A percentile compares a stretch with the other conserved stretches of the same genome.
Conservation (phyloP, 2,329 filamentous ascomycete species). For the Colletotrichum cereale region DNA sequence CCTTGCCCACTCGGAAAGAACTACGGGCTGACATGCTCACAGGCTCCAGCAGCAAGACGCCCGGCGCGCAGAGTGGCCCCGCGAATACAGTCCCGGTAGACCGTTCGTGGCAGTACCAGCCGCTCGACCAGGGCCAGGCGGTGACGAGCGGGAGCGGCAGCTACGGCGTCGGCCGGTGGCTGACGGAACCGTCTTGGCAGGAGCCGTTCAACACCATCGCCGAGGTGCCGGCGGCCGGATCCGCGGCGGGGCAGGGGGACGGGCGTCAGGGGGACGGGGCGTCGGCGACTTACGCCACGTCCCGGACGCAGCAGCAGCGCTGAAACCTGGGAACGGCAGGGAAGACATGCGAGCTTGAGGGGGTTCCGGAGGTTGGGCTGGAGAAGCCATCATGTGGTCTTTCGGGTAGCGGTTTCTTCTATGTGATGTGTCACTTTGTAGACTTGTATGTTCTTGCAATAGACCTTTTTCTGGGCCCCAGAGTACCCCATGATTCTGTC, state of each 20-base stretch:
- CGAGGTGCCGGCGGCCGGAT: conserved; percentile 30
- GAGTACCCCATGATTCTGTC: background rate
- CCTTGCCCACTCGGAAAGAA: background rate
- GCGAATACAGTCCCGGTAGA: conserved; percentile 25
- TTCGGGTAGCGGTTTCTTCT: too few relatives aligned
- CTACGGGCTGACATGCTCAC: background rate
- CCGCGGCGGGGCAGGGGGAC: conserved; percentile 1
- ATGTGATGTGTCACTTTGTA: background rate
- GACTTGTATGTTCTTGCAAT: conserved; percentile 5
- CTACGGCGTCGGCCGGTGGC: conserved; percentile 26
- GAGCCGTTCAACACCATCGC: conserved; percentile 37
- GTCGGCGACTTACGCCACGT: conserved; percentile 29
- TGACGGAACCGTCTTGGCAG: conserved; percentile 35
- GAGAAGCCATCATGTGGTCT: background rate
- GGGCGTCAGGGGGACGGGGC: conserved; percentile 22
- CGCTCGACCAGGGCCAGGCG: conserved; percentile 15
- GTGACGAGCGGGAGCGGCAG: background rate
- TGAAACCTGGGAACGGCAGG: background rate
- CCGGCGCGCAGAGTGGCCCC: conserved; percentile 1
- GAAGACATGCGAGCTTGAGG: background rate
- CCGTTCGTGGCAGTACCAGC: conserved; percentile 31
- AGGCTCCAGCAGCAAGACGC: conserved; percentile 10
- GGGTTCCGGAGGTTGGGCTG: background rate
- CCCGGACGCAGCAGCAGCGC: conserved; percentile 26
- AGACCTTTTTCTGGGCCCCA: conserved; percentile 1